Evolutionary conservation across 768 basidiomycete genomes (phyloP).

Genomic region (Ephemerocybe angulata): DNA sequence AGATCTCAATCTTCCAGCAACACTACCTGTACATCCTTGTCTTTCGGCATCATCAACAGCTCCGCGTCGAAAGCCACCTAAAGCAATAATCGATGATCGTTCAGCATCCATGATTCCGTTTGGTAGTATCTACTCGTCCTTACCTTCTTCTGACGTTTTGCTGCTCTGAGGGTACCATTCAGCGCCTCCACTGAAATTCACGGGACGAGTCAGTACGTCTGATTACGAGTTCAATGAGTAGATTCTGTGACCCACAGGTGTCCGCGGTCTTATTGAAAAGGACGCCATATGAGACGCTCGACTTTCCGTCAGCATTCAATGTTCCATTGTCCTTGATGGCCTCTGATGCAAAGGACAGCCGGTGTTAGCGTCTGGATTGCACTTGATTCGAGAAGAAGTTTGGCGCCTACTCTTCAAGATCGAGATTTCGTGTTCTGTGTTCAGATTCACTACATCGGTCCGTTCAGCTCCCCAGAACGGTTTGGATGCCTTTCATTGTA

Average conservation of each 20-base stretch:
- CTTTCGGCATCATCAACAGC: constrained; percentile 48
- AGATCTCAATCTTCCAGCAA: constrained; percentile 25
- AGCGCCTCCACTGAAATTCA: constrained; percentile 40
- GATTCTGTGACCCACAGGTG: constrained; percentile 29
- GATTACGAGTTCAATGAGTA: neutral
- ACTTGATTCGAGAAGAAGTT: neutral
- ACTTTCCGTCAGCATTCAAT: constrained; percentile 34
- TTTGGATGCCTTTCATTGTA: too few relatives aligned
- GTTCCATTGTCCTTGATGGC: constrained; percentile 43
- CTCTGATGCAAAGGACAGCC: constrained; percentile 21
- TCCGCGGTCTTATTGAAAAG: constrained; percentile 47
- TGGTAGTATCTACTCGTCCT: too few relatives aligned
- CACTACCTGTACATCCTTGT: constrained; percentile 44
- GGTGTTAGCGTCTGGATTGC: neutral
- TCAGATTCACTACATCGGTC: constrained; percentile 20
- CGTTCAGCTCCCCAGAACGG: too few relatives aligned
- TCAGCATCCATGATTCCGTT: neutral
- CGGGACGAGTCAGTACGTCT: neutral
- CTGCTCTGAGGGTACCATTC: constrained; percentile 45
- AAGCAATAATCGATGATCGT: neutral
- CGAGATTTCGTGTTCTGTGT: constrained; percentile 34
- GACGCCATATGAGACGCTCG: constrained; percentile 38
- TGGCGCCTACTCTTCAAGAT: constrained; percentile 28
- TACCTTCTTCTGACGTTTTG: constrained; percentile 46
- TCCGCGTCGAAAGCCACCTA: constrained; percentile 45